Evolutionary conservation across 495 filamentous ascomycete genomes (phyloP), one percentile per base, ranked within the genome.

Genomic region (Xylaria intraflava): DNA sequence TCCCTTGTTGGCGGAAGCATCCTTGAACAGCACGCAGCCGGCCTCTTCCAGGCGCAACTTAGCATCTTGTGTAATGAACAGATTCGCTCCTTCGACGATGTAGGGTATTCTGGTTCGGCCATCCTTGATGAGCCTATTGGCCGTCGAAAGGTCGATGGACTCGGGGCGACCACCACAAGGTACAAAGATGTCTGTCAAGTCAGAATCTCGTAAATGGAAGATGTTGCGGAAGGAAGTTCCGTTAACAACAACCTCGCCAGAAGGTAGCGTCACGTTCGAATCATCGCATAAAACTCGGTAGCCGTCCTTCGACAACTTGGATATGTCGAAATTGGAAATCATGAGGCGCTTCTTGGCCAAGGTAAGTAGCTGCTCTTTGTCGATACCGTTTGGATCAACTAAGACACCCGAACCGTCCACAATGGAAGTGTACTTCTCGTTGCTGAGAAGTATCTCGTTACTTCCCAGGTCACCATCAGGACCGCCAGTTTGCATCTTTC

Each of bases 1-100:
- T 62, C 93, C 93, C 78, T 98, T 98, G 79, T 98, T 98, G 39
- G 94, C 90, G 39, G 89, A 95, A 11, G 93, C 93, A 71, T 98
- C 93, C 76, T 98, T 98, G 81, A 88, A 97, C 39, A 98, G 69
- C 59, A 97, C 85, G 65, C 87, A 90, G 55, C 94, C 94, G 26
- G 93, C 92, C 60, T 88, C 84, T 72, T 98, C 93, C 5, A 98
- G 81, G 19, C 90, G 86, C 51, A 97, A 78, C 78, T 98, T 98
- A 58, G 89, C 90, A 65, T 98, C 93, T 71, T 98, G 94, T 11
- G 93, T 97, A 71, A 98, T 93, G 81, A 98, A 98, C 36, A 98
- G 77, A 66, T 98, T 98, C 65, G 93, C 93, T 19, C 93, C 93
- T 70, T 98, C 93, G 42, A 98, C 93, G 26, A 98, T 91, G 74